Base-by-base conservation (phyloP, 2,329 filamentous ascomycete genomes). In the Penicillium corylophilum region DNA sequence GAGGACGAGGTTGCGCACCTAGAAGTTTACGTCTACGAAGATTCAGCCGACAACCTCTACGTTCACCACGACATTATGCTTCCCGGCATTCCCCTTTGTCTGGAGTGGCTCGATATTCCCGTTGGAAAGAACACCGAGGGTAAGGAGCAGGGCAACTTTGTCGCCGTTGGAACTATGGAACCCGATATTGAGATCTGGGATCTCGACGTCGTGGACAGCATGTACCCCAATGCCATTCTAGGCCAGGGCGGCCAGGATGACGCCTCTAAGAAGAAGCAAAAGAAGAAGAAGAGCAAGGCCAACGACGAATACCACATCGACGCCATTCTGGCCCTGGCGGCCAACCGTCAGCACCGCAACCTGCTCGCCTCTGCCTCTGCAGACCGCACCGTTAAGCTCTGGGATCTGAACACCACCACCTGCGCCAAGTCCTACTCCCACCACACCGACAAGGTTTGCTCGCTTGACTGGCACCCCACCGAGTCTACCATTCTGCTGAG, bases 21-120 rank as follows among this genome's bases (percentile, higher is more conserved):
- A 23, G 94, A 99, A 72, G 88, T 97, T 18, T 96, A 97, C 67
- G 91, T 99, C 24, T 99, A 97, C 74, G 94, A 99, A 73, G 94
- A 97, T 64, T 85, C 85, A 56, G 89, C 87, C 40, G 94, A 97
- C 74, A 99, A 99, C 71, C 86, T 99, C 55, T 99, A 99, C 72
- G 93, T 99, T 22, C 94, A 99, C 77, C 94, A 99, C 81, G 94
- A 99, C 73, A 95, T 99, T 64, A 97, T 99, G 93, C 82, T 99
- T 50, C 94, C 94, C 28, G 93, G 93, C 22, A 96, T 99, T 67
- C 94, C 94, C 10, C 84, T 99, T 6, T 94, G 90, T 66, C 82
- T 97, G 36, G 94, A 99, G 77, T 99, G 94, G 94, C 76, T 99
- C 40, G 90, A 96, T 70, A 81, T 96, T 50, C 87, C 90, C n/a